phyloP scores from a whole-genome alignment of 371 early-diverging fungal genomes.

The Dipsacomyces acuminosporus region DNA sequence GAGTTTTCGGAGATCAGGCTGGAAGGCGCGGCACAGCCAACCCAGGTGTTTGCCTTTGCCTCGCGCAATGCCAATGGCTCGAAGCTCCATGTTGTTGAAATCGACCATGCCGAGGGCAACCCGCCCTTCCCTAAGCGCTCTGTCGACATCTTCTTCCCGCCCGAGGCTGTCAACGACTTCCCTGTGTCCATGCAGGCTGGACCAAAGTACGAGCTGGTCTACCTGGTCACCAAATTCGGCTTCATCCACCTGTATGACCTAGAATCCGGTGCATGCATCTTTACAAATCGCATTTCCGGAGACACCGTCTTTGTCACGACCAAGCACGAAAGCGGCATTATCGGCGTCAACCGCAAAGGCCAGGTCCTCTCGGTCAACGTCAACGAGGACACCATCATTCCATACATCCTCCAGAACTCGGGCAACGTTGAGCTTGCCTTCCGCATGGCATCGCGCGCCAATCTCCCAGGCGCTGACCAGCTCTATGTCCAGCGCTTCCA shows the following conservation, averaged over 20 bases:
- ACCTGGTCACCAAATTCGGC: slow-evolving; percentile 95
- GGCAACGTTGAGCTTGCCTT: slow-evolving; percentile 88
- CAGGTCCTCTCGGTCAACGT: slow-evolving; percentile 92
- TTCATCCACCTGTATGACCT: slow-evolving; percentile 95
- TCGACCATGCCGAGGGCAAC: slow-evolving; percentile 90
- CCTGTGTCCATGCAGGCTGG: slow-evolving; percentile 96
- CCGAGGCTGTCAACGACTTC: slow-evolving; percentile 91
- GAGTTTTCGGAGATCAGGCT: slow-evolving; percentile 87
- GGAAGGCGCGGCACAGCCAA: slow-evolving; percentile 70
- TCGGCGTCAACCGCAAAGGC: slow-evolving; percentile 95
- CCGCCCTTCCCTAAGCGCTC: slow-evolving; percentile 86
- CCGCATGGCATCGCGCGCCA: slow-evolving; percentile 81
- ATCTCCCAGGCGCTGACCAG: slow-evolving; percentile 93
- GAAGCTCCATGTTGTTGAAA: slow-evolving; percentile 92
- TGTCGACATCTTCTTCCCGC: slow-evolving; percentile 92
- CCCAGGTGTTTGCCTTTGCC: slow-evolving; percentile 91
- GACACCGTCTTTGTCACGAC: slow-evolving; percentile 97
- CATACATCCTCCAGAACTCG: slow-evolving; percentile 78
- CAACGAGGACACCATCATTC: slow-evolving; percentile 82
- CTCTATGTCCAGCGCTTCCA: slow-evolving; percentile 87
- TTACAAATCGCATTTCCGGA: slow-evolving; percentile 93
- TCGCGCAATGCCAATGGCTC: slow-evolving; percentile 69
- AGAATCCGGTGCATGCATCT: slow-evolving; percentile 88
- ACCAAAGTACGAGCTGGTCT: slow-evolving; percentile 86
- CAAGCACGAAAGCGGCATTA: slow-evolving; percentile 86